Conservation (phyloP, 306 rosid species). For the Vigna unguiculata region DNA sequence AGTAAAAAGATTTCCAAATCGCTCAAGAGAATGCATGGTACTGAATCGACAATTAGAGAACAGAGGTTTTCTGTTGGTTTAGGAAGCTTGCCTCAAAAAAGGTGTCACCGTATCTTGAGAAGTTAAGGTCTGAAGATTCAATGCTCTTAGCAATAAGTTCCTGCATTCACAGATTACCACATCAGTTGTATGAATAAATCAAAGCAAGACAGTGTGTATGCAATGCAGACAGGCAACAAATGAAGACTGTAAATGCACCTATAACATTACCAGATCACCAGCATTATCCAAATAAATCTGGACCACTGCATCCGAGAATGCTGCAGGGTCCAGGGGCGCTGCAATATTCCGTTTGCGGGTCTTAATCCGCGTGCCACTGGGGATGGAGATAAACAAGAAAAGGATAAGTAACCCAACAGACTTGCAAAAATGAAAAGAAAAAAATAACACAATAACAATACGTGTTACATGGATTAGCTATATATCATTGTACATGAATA, state of each 20-base stretch:
- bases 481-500: neutral
- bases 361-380: conserved; percentile 99
- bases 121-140: conserved; percentile 91
- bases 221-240: neutral
- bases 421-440: neutral
- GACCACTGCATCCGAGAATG: conserved; percentile 99
- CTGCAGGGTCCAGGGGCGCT: conserved; percentile 99
- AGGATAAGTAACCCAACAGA: neutral
- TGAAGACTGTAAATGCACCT: conserved; percentile 24
- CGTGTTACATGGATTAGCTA: neutral
- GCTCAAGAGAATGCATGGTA: conserved; percentile 6
- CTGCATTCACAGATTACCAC: conserved; percentile 49
- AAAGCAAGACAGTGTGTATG: neutral
- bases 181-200: conserved; percentile 31
- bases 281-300: conserved; percentile 99
- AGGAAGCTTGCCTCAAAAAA: conserved; percentile 81
- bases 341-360: conserved; percentile 99
- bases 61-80: neutral
- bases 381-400: conserved; percentile 24
- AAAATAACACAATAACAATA: neutral
- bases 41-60: neutral
- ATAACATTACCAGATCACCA: conserved; percentile 93
- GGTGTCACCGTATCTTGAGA: conserved; percentile 99
- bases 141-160: conserved; percentile 90
- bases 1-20: neutral